Conservation (phyloP, 306 rosid genomes). For the Prosopis cineraria region DNA sequence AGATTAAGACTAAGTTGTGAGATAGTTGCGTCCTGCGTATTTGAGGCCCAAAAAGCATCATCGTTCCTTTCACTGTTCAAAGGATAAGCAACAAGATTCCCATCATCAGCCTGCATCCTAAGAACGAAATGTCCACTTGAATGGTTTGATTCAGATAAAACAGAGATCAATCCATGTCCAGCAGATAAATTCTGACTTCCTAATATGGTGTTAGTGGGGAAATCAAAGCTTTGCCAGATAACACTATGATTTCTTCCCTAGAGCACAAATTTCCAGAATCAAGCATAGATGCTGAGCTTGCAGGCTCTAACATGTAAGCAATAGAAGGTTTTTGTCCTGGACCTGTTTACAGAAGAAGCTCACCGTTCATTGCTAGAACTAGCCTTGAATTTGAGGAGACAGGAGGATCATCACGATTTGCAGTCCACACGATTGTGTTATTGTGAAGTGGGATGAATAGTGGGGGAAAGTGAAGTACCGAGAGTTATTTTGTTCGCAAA, state of each 20-base stretch:
- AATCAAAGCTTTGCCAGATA: background rate
- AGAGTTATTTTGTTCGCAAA: background rate
- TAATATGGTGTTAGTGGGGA: conserved; percentile 31
- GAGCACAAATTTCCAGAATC: conserved; percentile 47
- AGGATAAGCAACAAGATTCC: conserved; percentile 34
- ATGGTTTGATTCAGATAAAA: conserved; percentile 26
- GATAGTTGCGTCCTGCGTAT: background rate
- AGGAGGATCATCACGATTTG: conserved; percentile 5
- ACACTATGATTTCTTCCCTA: background rate
- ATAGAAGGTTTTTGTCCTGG: background rate
- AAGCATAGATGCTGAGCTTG: conserved; percentile 33
- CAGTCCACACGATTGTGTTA: conserved; percentile 13
- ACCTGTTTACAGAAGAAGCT: background rate
- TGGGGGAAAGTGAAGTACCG: background rate
- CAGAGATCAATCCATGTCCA: background rate
- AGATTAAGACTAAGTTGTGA: conserved; percentile 2
- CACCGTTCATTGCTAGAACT: conserved; percentile 20
- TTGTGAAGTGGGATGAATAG: background rate
- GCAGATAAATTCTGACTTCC: conserved; percentile 30
- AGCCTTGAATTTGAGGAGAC: conserved; percentile 10
- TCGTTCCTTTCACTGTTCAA: rapidly evolving
- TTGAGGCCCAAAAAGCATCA: conserved; percentile 24
- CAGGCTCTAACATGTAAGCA: background rate
- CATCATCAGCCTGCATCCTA: background rate
- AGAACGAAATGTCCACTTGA: conserved; percentile 34